phyloP scores from a whole-genome alignment of 106 monocot species.

The Triglochin maritima region DNA sequence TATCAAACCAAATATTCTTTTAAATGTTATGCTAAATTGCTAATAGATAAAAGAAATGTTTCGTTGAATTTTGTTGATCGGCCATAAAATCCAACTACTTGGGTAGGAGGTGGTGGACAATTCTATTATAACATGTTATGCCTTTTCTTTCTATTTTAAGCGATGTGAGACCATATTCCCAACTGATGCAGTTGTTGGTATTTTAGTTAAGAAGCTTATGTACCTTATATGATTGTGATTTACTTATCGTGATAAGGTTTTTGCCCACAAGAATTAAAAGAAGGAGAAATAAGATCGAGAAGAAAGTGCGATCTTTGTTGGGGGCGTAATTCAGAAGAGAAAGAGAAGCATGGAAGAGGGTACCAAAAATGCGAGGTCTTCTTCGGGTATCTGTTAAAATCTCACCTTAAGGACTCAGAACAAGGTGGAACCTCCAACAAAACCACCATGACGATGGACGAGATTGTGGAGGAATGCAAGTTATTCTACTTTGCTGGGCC shows the following conservation, averaged over 20 bases:
- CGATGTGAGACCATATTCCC: no score
- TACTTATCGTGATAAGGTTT: background rate
- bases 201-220: background rate
- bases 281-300: constrained; percentile 8
- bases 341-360: constrained; percentile 25
- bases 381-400: constrained; percentile 23
- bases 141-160: no score
- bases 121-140: no score
- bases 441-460: constrained; percentile 11
- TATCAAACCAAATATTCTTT: no score
- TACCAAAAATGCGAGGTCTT: constrained; percentile 10
- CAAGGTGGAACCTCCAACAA: background rate
- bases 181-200: no score
- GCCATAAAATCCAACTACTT: no score
- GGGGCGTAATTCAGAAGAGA: constrained; percentile 43
- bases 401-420: constrained; percentile 2
- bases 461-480: constrained; percentile 39
- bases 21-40: no score
- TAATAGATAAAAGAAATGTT: no score
- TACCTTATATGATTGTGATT: background rate
- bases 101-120: no score
- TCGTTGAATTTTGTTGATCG: no score
- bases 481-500: constrained; percentile 41
- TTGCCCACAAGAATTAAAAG: constrained; percentile 14
- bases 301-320: constrained; percentile 23